These are phyloP conservation scores for Sporothrix phasma DNA, from an alignment of 2,329 filamentous ascomycete species.

Conservation along the genomic window DNA sequence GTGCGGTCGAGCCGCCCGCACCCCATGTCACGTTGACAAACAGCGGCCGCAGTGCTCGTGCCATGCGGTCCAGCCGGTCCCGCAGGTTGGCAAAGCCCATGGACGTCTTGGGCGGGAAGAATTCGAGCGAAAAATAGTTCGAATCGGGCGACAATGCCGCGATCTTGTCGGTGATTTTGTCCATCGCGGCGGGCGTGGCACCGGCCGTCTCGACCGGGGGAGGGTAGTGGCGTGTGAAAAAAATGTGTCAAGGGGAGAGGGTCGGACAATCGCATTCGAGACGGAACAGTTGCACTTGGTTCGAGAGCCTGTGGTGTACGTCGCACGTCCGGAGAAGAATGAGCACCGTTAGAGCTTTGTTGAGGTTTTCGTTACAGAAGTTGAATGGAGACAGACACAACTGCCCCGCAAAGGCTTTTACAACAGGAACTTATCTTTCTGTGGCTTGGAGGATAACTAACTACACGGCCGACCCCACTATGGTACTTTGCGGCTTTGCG, in stretches of 20 bases:
- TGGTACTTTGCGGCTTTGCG: no score
- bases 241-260: neutral
- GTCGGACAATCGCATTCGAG: no score
- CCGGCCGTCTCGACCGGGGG: neutral
- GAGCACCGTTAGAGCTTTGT: neutral
- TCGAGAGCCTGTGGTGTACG: neutral
- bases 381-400: neutral
- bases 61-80: slow-evolving; percentile 89
- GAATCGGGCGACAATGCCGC: slow-evolving; percentile 72
- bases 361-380: neutral
- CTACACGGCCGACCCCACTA: neutral
- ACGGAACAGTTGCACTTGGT: neutral
- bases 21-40: slow-evolving; percentile 99
- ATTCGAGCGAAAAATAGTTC: slow-evolving; percentile 93
- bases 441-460: neutral
- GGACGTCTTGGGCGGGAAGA: slow-evolving; percentile 95
- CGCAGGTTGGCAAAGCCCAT: slow-evolving; percentile 78
- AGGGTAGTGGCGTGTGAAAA: neutral
- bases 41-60: slow-evolving; percentile 76
- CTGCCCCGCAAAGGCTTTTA: neutral
- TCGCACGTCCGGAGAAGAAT: neutral
- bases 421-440: neutral
- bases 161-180: slow-evolving; percentile 93
- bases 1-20: slow-evolving; percentile 82
- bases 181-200: slow-evolving; percentile 39